Base-by-base conservation (phyloP, 768 basidiomycete genomes). In the Rhodotorula babjevae region DNA sequence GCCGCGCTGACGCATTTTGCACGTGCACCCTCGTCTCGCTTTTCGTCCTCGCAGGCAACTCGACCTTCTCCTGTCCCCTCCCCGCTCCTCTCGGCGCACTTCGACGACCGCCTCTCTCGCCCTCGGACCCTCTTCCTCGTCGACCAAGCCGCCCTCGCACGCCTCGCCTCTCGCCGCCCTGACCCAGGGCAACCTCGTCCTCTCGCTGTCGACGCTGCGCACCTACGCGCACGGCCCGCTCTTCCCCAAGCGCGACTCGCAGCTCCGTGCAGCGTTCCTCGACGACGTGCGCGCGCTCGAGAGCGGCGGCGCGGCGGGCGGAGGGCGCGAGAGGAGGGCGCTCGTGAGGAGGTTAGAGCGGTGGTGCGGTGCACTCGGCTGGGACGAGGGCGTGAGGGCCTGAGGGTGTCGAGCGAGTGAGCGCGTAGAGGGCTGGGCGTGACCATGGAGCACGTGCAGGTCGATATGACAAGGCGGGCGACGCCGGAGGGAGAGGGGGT, bases 291-390 rank as follows among this genome's bases (percentile, higher is more conserved):
- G 84, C 9, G 68, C 68, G 33, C 80, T 97, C 64, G 92, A 93
- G 80, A 87, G 92, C 77, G 87, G 89, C 19, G 70, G 40, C 3
- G 62, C 69, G 1, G 83, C 82, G 72, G 79, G 94, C 63, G 85
- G 85, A 15, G 82, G 87, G 66, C 83, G 84, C 60, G 90, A 90
- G 77, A 93, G 94, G 82, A 79, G 84, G 59, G 89, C 93, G 4
- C 83, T 95, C 10, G 87, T 92, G 61, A 82, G 91, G 79, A 92
- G 95, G 87, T 92, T 93, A 91, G 86, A 89, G 77, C 87, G 87
- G 67, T 97, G 92, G 92, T 89, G 89, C 1, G 81, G 77, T 14
- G 82, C 83, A n/a, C 83, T 90, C 29, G 88, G 86, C 29, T 93
- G 88, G 90, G 82, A 81, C 9, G 72, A 69, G 25, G 64, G 47